Evolutionary conservation across 768 basidiomycete species (phyloP).

Genomic region (Boletus coccyginus): DNA sequence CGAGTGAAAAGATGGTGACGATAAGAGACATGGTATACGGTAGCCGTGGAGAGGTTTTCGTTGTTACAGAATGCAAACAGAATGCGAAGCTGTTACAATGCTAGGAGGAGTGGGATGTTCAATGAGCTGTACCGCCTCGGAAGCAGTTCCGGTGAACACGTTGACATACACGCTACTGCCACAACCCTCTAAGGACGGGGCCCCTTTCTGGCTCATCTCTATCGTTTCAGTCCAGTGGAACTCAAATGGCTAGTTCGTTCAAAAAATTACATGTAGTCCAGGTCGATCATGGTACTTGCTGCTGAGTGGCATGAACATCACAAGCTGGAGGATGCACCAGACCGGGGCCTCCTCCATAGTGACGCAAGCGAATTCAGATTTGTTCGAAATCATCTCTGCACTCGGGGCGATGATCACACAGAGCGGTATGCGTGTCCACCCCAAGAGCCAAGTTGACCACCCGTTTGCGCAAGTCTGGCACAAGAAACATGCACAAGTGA

Average conservation of each 20-base stretch:
- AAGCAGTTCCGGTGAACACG: conserved; percentile 13
- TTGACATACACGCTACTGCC: conserved; percentile 7
- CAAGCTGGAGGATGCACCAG: too few relatives aligned
- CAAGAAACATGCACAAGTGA: background rate
- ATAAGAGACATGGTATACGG: conserved; percentile 65
- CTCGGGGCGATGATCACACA: background rate
- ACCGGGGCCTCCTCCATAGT: too few relatives aligned
- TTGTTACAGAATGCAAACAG: conserved; percentile 2
- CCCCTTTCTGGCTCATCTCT: background rate
- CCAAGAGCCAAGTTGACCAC: background rate
- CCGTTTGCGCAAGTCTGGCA: too few relatives aligned
- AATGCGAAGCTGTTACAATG: background rate
- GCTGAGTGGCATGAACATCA: too few relatives aligned
- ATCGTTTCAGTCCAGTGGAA: too few relatives aligned
- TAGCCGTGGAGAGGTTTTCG: background rate
- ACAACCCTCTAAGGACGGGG: background rate
- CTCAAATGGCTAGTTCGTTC: too few relatives aligned
- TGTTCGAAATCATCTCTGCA: background rate
- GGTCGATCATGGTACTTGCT: too few relatives aligned
- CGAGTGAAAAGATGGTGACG: conserved; percentile 76
- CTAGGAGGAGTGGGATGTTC: background rate
- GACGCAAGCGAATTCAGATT: background rate
- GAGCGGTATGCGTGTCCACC: background rate
- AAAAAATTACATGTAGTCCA: too few relatives aligned
- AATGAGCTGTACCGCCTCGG: background rate